These are phyloP conservation scores for Xylaria sp. DNA, from an alignment of 2,329 filamentous ascomycete species.

Conservation along the genomic window DNA sequence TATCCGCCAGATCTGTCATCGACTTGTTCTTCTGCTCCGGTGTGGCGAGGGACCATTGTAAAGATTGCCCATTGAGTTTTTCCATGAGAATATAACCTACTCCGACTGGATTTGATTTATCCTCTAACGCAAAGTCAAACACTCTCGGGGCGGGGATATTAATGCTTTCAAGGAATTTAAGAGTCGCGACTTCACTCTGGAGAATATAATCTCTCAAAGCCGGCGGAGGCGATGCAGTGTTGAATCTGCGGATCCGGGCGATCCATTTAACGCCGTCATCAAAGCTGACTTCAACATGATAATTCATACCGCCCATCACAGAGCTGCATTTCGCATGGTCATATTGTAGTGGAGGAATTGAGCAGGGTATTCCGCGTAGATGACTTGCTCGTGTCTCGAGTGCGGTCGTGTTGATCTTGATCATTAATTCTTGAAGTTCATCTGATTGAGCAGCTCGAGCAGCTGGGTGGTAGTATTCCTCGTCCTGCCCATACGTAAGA, in stretches of 20 bases:
- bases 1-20: slow-evolving; percentile 53
- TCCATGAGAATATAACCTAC: slow-evolving; percentile 57
- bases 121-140: slow-evolving; percentile 52
- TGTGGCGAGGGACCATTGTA: slow-evolving; percentile 52
- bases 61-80: slow-evolving; percentile 54
- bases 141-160: slow-evolving; percentile 53
- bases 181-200: slow-evolving; percentile 55
- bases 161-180: slow-evolving; percentile 54
- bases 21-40: slow-evolving; percentile 51
- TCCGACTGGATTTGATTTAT: slow-evolving; percentile 50
- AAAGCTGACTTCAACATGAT: slow-evolving; percentile 56
- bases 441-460: slow-evolving; percentile 50
- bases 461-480: slow-evolving; percentile 50
- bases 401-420: slow-evolving; percentile 53
- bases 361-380: slow-evolving; percentile 52
- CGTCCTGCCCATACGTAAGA: slow-evolving; percentile 48
- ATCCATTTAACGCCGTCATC: slow-evolving; percentile 58
- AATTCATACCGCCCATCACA: slow-evolving; percentile 60
- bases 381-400: slow-evolving; percentile 52
- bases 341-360: slow-evolving; percentile 53
- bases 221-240: slow-evolving; percentile 54
- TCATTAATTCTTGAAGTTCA: slow-evolving; percentile 50
- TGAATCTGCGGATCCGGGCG: slow-evolving; percentile 55
- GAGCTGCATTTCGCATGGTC: slow-evolving; percentile 50
- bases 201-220: slow-evolving; percentile 52